Conservation (phyloP, 345 rosid genomes). For the Euphorbia pulcherrima region DNA sequence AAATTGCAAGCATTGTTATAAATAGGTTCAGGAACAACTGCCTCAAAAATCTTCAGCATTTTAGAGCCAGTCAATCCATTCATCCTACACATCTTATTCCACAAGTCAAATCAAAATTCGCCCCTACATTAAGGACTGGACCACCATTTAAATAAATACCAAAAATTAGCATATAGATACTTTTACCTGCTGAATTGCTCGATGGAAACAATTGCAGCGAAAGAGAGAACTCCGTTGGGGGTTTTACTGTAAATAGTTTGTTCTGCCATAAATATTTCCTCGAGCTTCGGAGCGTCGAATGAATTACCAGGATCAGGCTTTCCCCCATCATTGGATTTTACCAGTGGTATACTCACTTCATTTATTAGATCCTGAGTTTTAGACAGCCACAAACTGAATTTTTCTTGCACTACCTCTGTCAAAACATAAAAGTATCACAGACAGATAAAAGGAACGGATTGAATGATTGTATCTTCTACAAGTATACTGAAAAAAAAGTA, state of each 20-base stretch:
- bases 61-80: conserved; percentile 82
- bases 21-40: conserved; percentile 59
- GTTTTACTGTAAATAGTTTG: conserved; percentile 59
- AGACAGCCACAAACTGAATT: conserved; percentile 65
- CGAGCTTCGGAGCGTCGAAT: conserved; percentile 47
- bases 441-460: conserved; percentile 15
- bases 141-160: neutral
- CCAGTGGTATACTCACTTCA: conserved; percentile 55
- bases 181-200: conserved; percentile 96
- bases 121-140: neutral
- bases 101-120: conserved; percentile 35
- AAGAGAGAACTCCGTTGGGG: conserved; percentile 58
- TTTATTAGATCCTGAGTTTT: conserved; percentile 64
- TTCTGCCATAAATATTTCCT: conserved; percentile 66
- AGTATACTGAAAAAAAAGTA: neutral
- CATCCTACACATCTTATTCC: conserved; percentile 70
- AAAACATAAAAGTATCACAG: conserved; percentile 6
- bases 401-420: conserved; percentile 72
- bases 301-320: conserved; percentile 42
- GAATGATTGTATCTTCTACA: too few relatives aligned
- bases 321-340: conserved; percentile 42
- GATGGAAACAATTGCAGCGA: conserved; percentile 72
- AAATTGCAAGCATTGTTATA: conserved; percentile 62
- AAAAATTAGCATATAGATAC: neutral
- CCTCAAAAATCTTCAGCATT: conserved; percentile 76